Conservation (phyloP, 2,329 filamentous ascomycete species). For the Aspergillus spinulosporus region DNA sequence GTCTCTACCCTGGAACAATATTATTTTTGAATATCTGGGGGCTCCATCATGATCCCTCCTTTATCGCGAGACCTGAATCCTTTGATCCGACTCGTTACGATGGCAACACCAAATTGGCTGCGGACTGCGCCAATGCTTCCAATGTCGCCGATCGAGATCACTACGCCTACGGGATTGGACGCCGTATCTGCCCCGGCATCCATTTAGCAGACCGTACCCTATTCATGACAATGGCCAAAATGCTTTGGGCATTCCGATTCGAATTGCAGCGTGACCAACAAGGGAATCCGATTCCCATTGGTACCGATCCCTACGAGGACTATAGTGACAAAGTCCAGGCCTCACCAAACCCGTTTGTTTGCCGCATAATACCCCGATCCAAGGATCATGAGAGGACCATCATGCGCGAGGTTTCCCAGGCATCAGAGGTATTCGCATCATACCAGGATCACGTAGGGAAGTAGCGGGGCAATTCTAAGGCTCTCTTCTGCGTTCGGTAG, state of each 20-base stretch:
- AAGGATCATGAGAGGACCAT: no score
- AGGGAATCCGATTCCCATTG: no score
- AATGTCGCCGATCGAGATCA: neutral
- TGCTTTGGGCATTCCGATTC: neutral
- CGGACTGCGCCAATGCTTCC: neutral
- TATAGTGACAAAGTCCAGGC: no score
- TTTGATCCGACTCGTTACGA: neutral
- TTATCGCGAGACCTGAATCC: neutral
- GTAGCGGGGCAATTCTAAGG: no score
- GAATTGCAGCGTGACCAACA: no score
- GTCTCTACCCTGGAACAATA: neutral
- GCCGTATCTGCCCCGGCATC: neutral
- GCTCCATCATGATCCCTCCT: neutral
- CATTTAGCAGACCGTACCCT: neutral
- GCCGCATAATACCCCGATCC: no score
- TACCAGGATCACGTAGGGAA: no score
- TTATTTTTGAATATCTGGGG: neutral
- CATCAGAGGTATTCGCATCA: no score
- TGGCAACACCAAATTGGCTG: neutral
- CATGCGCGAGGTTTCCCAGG: no score
- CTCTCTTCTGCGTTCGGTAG: no score
- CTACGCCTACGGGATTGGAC: neutral
- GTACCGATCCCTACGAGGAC: no score
- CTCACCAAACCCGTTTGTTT: no score
- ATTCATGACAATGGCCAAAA: neutral